A percentile compares a stretch with the other conserved stretches of the same genome.
These are phyloP conservation scores for Capsella rubella DNA, from an alignment of 441 rosid species.

Conservation along the genomic window DNA sequence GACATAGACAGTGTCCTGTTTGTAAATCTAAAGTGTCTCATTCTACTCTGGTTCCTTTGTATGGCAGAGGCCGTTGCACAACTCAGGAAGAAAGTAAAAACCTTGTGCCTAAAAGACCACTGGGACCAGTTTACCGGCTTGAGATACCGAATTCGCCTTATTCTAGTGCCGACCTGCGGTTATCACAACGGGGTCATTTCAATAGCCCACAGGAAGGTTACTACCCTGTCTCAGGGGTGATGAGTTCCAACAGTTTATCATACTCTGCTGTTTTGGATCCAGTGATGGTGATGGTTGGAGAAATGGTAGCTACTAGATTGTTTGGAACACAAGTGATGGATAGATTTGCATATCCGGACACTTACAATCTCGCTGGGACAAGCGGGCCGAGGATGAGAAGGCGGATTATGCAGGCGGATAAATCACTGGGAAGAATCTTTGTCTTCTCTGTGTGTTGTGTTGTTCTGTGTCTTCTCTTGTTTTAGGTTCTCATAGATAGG, in stretches of 20 bases:
- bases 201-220: slow-evolving; percentile 51
- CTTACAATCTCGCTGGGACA: slow-evolving; percentile 59
- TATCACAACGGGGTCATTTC: slow-evolving; percentile 53
- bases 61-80: slow-evolving; percentile 64
- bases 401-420: slow-evolving; percentile 72
- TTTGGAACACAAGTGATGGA: slow-evolving; percentile 60
- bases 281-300: slow-evolving; percentile 68
- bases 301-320: slow-evolving; percentile 64
- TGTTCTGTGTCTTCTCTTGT: slow-evolving; percentile 65
- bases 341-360: slow-evolving; percentile 54
- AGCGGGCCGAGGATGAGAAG: slow-evolving; percentile 75
- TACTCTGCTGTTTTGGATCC: slow-evolving; percentile 53
- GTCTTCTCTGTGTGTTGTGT: slow-evolving; percentile 72
- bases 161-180: slow-evolving; percentile 45
- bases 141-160: slow-evolving; percentile 29
- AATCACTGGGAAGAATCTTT: slow-evolving; percentile 71
- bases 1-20: slow-evolving; percentile 80
- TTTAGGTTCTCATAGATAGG: slow-evolving; percentile 44
- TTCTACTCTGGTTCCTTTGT: slow-evolving; percentile 75
- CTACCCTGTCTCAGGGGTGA: slow-evolving; percentile 48
- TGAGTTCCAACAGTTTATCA: slow-evolving; percentile 43
- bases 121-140: slow-evolving; percentile 38
- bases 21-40: slow-evolving; percentile 85
- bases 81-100: slow-evolving; percentile 39
- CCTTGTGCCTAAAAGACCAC: slow-evolving; percentile 41